These are phyloP conservation scores for Daldinia sp. DNA, from an alignment of 2,329 filamentous ascomycete genomes.

Conservation along the genomic window DNA sequence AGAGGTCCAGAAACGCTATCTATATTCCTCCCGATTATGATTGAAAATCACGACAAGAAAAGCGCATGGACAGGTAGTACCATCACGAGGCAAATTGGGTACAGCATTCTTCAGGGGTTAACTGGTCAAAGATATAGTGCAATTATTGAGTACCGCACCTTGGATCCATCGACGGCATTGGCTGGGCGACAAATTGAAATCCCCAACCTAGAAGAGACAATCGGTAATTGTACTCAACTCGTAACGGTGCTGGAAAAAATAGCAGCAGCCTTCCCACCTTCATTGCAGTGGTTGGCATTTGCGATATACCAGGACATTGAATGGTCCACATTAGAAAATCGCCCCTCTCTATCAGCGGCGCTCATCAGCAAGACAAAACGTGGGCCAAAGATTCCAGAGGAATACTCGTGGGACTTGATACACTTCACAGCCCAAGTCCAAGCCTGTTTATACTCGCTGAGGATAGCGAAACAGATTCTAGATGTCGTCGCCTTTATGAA, in stretches of 20 bases:
- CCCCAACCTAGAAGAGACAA: constrained; percentile 36
- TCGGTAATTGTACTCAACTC: constrained; percentile 45
- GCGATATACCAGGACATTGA: constrained; percentile 55
- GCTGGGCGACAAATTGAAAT: constrained; percentile 52
- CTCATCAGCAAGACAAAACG: constrained; percentile 48
- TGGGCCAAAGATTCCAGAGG: constrained; percentile 49
- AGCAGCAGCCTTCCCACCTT: constrained; percentile 20
- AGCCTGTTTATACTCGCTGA: constrained; percentile 71
- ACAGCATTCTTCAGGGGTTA: constrained; percentile 51
- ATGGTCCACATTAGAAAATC: constrained; percentile 51
- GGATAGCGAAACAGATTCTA: constrained; percentile 65
- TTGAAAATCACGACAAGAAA: constrained; percentile 54
- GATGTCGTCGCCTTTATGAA: constrained; percentile 41
- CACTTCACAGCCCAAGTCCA: constrained; percentile 73
- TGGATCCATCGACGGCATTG: constrained; percentile 48
- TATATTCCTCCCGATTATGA: constrained; percentile 57
- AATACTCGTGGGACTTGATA: constrained; percentile 66
- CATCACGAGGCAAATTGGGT: constrained; percentile 54
- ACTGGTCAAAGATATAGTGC: constrained; percentile 12
- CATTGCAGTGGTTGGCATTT: constrained; percentile 53
- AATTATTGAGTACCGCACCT: constrained; percentile 56
- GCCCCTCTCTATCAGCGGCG: constrained; percentile 49
- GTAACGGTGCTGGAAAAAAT: constrained; percentile 46
- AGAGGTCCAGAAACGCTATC: constrained; percentile 48
- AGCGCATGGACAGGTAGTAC: constrained; percentile 58